Conservation (phyloP, 2,329 filamentous ascomycete species). For the Tolypocladium tropicale region DNA sequence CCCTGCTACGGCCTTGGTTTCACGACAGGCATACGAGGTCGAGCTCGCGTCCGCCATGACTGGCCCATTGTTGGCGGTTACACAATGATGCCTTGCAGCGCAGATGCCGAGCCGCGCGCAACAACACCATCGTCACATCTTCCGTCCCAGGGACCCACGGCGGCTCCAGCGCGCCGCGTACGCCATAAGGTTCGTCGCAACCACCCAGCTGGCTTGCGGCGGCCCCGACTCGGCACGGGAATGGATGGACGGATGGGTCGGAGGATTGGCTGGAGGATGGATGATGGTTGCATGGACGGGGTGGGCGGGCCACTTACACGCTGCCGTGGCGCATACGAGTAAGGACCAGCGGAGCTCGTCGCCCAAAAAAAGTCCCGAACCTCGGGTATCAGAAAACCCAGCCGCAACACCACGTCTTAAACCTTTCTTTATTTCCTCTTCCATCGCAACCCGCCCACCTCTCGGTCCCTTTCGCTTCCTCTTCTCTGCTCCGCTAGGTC, state of each 20-base stretch:
- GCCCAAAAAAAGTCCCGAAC: neutral
- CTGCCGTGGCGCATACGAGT: neutral
- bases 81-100: neutral
- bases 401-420: neutral
- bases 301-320: neutral
- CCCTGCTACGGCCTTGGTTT: neutral
- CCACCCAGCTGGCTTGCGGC: neutral
- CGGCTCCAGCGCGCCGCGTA: too few relatives aligned
- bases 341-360: neutral
- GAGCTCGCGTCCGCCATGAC: neutral
- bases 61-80: neutral
- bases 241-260: neutral
- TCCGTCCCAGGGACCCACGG: neutral
- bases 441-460: neutral
- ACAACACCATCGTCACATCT: neutral
- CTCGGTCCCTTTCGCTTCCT: neutral
- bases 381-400: slow-evolving; percentile 1
- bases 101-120: neutral
- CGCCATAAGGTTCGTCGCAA: too few relatives aligned
- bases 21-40: neutral
- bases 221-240: neutral
- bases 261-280: neutral
- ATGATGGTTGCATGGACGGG: too few relatives aligned
- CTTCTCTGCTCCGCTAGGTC: neutral
- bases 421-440: neutral